Percentiles rank a stretch among this genome's conserved stretches.
phyloP scores from a whole-genome alignment of 139 green algal species.

The Tetraselmis chui region DNA sequence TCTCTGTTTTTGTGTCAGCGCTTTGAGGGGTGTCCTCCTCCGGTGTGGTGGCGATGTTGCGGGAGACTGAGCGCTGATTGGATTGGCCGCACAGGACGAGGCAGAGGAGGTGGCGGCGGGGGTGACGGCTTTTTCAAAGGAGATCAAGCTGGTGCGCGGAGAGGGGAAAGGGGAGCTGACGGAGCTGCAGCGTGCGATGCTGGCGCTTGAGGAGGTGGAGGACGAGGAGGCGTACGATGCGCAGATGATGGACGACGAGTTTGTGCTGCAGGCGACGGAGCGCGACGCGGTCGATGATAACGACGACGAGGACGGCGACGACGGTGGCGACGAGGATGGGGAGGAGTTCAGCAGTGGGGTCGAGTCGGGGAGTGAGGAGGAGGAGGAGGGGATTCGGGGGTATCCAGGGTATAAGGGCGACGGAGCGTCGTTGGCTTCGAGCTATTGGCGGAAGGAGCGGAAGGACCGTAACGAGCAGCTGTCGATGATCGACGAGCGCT shows the following conservation, averaged over 20 bases:
- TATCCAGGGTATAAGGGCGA: not conserved
- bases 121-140: slow-evolving; percentile 42
- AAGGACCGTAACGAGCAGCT: slow-evolving; percentile 46
- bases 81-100: slow-evolving; percentile 14
- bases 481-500: slow-evolving; percentile 50
- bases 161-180: slow-evolving; percentile 19
- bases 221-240: slow-evolving; percentile 36
- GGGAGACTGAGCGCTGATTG: no score
- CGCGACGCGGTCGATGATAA: not conserved
- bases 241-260: slow-evolving; percentile 52
- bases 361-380: not conserved
- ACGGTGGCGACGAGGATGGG: slow-evolving; percentile 11
- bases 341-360: not conserved
- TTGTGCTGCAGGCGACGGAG: slow-evolving; percentile 47
- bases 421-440: slow-evolving; percentile 49
- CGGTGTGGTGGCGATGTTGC: slow-evolving; percentile 6
- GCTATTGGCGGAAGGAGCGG: slow-evolving; percentile 64
- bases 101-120: slow-evolving; percentile 30
- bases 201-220: slow-evolving; percentile 19
- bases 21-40: not conserved
- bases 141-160: not conserved
- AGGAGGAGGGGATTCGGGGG: not conserved
- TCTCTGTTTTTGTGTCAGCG: no score
- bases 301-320: slow-evolving; percentile 15
- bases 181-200: slow-evolving; percentile 36